Conservation (phyloP, 495 filamentous ascomycete genomes). For the Penicillium cataractarum region DNA sequence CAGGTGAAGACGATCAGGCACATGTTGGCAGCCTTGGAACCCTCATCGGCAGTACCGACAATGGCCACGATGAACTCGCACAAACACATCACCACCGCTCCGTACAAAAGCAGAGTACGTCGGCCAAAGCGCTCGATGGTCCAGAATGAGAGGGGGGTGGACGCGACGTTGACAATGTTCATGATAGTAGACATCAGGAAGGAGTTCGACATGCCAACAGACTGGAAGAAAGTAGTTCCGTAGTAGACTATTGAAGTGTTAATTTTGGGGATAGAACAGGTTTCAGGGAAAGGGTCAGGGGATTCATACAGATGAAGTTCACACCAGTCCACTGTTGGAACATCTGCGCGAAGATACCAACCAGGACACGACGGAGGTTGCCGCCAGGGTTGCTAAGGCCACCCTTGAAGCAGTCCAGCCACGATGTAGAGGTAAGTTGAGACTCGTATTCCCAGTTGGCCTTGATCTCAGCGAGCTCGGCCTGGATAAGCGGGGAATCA, state of each 20-base stretch:
- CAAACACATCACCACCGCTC: not conserved
- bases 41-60: not conserved
- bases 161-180: not conserved
- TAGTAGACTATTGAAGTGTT: not conserved
- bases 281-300: no score
- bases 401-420: slow-evolving; percentile 2
- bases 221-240: not conserved
- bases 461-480: slow-evolving; percentile 70
- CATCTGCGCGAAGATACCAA: not conserved
- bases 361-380: not conserved
- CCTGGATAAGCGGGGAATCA: slow-evolving; percentile 55
- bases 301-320: not conserved
- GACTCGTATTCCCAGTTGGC: slow-evolving; percentile 33
- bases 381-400: not conserved
- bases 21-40: not conserved
- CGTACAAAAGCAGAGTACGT: not conserved
- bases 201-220: not conserved
- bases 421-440: not conserved
- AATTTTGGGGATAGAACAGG: no score
- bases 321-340: slow-evolving; percentile 1
- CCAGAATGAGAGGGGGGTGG: not conserved
- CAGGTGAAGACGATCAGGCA: not conserved
- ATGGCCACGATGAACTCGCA: not conserved
- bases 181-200: not conserved
- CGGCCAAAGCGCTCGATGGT: not conserved